Evolutionary conservation across 352 stramenopile species (phyloP).

Genomic region (Globisporangium emineosum): DNA sequence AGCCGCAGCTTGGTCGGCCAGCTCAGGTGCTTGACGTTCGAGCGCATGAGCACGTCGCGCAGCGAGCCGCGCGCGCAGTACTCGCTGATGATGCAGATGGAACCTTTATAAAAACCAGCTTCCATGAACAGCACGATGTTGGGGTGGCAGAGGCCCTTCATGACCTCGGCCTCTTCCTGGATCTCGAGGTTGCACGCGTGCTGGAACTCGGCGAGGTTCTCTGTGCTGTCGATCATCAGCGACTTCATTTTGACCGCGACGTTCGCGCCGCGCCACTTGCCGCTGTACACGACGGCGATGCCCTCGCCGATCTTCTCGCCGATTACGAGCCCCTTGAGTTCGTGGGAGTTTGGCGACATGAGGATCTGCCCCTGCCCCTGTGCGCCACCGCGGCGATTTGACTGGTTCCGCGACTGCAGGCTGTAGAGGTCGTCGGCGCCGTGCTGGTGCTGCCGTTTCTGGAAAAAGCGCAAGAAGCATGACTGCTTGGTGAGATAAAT

Average conservation of each 20-base stretch:
- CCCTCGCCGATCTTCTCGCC: conserved; percentile 83
- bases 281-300: conserved; percentile 92
- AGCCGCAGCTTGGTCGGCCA: conserved; percentile 82
- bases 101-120: conserved; percentile 78
- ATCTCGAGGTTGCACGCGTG: conserved; percentile 85
- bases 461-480: conserved; percentile 56
- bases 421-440: conserved; percentile 23
- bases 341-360: conserved; percentile 61
- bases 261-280: conserved; percentile 93
- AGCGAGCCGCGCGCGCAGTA: conserved; percentile 93
- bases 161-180: conserved; percentile 75
- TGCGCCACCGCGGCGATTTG: background rate
- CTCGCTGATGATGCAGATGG: conserved; percentile 95
- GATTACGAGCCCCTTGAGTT: conserved; percentile 79
- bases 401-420: conserved; percentile 19
- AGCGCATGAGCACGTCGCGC: conserved; percentile 90
- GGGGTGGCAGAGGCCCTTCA: conserved; percentile 76
- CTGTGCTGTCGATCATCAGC: conserved; percentile 61
- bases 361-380: conserved; percentile 24
- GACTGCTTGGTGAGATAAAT: conserved; percentile 73
- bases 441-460: conserved; percentile 23
- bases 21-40: conserved; percentile 64
- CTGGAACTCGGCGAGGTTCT: conserved; percentile 71
- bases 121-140: conserved; percentile 91
- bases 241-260: conserved; percentile 95